Conservation (phyloP, 495 filamentous ascomycete genomes). For the Neurospora sp. region DNA sequence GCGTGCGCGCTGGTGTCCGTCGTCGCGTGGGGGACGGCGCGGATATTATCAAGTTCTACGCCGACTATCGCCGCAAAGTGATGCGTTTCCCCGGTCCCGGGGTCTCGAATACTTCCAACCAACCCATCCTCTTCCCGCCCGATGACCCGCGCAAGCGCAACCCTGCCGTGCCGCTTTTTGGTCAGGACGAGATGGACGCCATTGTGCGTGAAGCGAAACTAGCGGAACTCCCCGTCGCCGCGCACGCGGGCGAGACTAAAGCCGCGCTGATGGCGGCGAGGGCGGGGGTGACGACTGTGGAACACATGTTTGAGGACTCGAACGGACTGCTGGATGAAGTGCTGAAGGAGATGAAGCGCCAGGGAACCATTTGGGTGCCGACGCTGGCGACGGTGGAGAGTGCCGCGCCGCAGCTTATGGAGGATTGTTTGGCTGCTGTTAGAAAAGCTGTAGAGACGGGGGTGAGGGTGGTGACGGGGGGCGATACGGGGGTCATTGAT, state of each 20-base stretch:
- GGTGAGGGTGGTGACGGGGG: constrained; percentile 36
- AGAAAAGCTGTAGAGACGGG: constrained; percentile 20
- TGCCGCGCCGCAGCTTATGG: constrained; percentile 15
- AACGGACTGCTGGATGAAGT: constrained; percentile 25
- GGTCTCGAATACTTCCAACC: constrained; percentile 12
- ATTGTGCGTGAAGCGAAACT: constrained; percentile 38
- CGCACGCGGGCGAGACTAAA: constrained; percentile 31
- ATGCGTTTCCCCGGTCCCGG: constrained; percentile 32
- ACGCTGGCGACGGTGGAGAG: constrained; percentile 35
- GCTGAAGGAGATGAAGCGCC: constrained; percentile 27
- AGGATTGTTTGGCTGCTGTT: constrained; percentile 19
- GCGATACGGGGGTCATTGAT: constrained; percentile 41
- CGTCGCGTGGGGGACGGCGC: constrained; percentile 38
- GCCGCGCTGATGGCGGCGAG: constrained; percentile 36
- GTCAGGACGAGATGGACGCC: constrained; percentile 40
- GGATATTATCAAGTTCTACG: constrained; percentile 45
- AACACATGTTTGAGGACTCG: constrained; percentile 37
- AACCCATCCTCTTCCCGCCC: constrained; percentile 13
- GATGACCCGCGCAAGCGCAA: constrained; percentile 17
- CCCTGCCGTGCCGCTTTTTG: constrained; percentile 32
- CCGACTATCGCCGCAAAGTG: constrained; percentile 38
- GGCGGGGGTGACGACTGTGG: constrained; percentile 42
- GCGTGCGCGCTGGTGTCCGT: constrained; percentile 36
- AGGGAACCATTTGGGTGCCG: constrained; percentile 38
- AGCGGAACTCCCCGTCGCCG: constrained; percentile 32